phyloP scores from a whole-genome alignment of 2,329 filamentous ascomycete genomes.

The Fusarium burgessii region DNA sequence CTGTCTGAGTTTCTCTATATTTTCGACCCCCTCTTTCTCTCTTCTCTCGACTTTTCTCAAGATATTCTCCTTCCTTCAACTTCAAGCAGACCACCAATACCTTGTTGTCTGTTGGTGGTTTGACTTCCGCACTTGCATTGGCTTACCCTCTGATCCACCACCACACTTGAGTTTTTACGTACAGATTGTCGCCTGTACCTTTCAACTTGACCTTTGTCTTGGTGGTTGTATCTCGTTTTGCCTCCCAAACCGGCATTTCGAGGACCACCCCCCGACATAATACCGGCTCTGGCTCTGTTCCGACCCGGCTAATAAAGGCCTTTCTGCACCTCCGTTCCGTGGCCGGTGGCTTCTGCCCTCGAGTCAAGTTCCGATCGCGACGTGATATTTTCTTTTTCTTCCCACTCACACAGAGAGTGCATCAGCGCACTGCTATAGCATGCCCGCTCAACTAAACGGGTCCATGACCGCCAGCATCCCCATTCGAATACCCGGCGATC shows the following conservation, averaged over 20 bases:
- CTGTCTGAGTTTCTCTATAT: constrained; percentile 22
- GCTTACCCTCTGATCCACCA: constrained; percentile 49
- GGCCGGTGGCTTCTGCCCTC: constrained; percentile 36
- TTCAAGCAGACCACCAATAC: constrained; percentile 27
- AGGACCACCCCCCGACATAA: constrained; percentile 45
- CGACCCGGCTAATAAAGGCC: constrained; percentile 42
- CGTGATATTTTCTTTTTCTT: constrained; percentile 36
- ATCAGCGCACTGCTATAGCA: constrained; percentile 47
- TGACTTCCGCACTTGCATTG: constrained; percentile 47
- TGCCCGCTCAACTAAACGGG: constrained; percentile 56
- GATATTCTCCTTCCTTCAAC: constrained; percentile 12
- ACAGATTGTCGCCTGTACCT: constrained; percentile 40
- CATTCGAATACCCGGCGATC: constrained; percentile 54
- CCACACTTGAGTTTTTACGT: constrained; percentile 53
- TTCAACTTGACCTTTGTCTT: constrained; percentile 7
- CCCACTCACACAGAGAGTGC: constrained; percentile 33
- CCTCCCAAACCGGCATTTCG: constrained; percentile 41
- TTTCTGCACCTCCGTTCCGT: constrained; percentile 33
- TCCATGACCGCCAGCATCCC: constrained; percentile 54
- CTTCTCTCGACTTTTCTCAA: constrained; percentile 16
- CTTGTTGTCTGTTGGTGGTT: constrained; percentile 41
- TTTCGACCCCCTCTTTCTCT: constrained; percentile 21
- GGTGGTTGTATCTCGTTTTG: constrained; percentile 34
- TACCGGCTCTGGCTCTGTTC: constrained; percentile 37
- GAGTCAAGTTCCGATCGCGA: constrained; percentile 27